Conservation (phyloP, 1,284 basidiomycete genomes). For the Puccinia hordei region DNA sequence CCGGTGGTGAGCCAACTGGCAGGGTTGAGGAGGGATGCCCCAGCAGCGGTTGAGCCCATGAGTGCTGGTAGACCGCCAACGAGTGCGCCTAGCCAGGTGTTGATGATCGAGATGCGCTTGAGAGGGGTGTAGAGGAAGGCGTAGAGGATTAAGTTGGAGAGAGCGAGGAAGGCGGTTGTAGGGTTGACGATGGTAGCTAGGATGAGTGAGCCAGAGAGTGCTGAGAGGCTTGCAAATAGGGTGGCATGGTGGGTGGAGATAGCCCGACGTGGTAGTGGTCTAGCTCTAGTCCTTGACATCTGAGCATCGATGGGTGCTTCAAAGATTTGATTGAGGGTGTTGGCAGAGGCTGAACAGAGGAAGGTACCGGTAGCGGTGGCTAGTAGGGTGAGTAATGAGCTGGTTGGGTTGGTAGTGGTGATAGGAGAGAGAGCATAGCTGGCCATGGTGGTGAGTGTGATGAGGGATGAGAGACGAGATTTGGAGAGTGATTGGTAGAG, state of each 20-base stretch:
- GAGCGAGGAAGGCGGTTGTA: slow-evolving; percentile 79
- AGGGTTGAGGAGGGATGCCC: slow-evolving; percentile 16
- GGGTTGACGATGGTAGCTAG: slow-evolving; percentile 86
- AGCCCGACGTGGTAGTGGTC: slow-evolving; percentile 80
- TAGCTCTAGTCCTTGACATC: slow-evolving; percentile 83
- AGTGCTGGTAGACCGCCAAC: slow-evolving; percentile 91
- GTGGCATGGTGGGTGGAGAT: slow-evolving; percentile 83
- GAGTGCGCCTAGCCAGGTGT: slow-evolving; percentile 92
- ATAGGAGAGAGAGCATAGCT: slow-evolving; percentile 86
- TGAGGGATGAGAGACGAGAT: slow-evolving; percentile 79
- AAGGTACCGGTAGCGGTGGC: slow-evolving; percentile 85
- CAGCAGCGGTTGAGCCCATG: slow-evolving; percentile 93
- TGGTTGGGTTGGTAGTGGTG: neutral
- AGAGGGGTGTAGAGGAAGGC: slow-evolving; percentile 89
- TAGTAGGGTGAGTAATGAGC: slow-evolving; percentile 64
- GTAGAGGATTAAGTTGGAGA: slow-evolving; percentile 84
- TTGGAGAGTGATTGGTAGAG: slow-evolving; percentile 83
- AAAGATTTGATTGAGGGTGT: slow-evolving; percentile 90
- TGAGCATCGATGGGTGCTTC: slow-evolving; percentile 96
- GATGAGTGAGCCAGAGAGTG: slow-evolving; percentile 73
- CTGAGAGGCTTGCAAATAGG: slow-evolving; percentile 74
- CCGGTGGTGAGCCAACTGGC: slow-evolving; percentile 71
- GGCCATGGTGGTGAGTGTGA: slow-evolving; percentile 87
- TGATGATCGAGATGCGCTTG: slow-evolving; percentile 83
- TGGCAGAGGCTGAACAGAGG: slow-evolving; percentile 88